Evolutionary conservation across 2,329 filamentous ascomycete species (phyloP).

Genomic region (Ascochyta rabiei): DNA sequence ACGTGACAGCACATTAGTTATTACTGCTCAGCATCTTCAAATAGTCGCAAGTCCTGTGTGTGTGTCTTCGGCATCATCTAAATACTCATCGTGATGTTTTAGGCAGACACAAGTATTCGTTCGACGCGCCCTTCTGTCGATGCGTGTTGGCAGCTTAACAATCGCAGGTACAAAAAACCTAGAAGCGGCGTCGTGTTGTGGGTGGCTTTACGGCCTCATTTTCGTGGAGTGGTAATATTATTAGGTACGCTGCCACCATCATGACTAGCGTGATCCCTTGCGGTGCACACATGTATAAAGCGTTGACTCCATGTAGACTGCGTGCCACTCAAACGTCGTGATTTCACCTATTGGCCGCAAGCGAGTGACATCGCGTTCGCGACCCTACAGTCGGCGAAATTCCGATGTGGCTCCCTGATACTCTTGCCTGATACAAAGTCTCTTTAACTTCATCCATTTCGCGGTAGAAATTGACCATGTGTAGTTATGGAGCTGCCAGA

Average conservation of each 20-base stretch:
- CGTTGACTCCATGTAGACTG: conserved; percentile 3
- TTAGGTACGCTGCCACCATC: conserved; percentile 5
- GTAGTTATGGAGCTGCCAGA: conserved; percentile 8
- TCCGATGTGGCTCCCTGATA: background rate
- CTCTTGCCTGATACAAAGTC: too few relatives aligned
- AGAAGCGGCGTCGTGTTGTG: too few relatives aligned
- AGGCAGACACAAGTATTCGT: too few relatives aligned
- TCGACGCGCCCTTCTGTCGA: too few relatives aligned
- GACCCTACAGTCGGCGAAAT: background rate
- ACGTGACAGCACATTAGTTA: too few relatives aligned
- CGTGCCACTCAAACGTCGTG: conserved; percentile 2
- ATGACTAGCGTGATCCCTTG: conserved; percentile 14
- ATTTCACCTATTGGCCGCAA: background rate
- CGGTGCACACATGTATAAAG: conserved; percentile 8
- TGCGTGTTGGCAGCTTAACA: too few relatives aligned
- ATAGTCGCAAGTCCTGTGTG: too few relatives aligned
- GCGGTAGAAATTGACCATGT: background rate
- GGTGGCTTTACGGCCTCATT: background rate
- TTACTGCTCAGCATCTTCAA: too few relatives aligned
- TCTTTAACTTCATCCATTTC: background rate
- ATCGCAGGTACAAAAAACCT: too few relatives aligned
- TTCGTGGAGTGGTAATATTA: conserved; percentile 5
- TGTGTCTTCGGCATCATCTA: background rate
- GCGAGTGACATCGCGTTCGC: conserved; percentile 5
- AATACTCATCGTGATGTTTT: background rate